These are phyloP conservation scores for Boechera retrofracta DNA, from an alignment of 345 rosid species.

Conservation along the genomic window DNA sequence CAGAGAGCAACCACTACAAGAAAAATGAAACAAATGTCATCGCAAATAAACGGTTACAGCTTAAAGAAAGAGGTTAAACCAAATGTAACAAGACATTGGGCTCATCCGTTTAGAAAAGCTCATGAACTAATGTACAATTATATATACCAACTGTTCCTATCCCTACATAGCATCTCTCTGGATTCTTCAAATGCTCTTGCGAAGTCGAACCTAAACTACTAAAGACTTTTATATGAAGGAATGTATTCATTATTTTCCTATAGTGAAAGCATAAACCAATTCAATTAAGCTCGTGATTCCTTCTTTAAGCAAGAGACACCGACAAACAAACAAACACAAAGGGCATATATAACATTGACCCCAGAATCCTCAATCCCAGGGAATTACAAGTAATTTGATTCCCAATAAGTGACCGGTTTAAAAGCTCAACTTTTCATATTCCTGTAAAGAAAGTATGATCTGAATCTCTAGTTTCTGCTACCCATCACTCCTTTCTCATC, in stretches of 20 bases:
- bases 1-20: constrained; percentile 88
- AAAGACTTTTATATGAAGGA: not conserved
- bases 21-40: constrained; percentile 5
- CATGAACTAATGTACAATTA: not conserved
- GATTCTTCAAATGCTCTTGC: not conserved
- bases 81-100: not conserved
- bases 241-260: not conserved
- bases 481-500: not conserved
- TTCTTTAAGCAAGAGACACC: not conserved
- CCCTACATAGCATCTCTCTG: not conserved
- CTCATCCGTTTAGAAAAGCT: not conserved
- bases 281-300: not conserved
- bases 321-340: constrained; percentile 1
- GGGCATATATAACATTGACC: not conserved
- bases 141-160: constrained; percentile 6
- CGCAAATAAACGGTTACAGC: constrained; percentile 8
- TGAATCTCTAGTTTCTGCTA: too few species aligned
- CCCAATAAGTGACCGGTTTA: too few species aligned
- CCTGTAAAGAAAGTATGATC: too few species aligned
- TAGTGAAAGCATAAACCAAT: not conserved
- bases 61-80: not conserved
- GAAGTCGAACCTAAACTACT: constrained; percentile 1
- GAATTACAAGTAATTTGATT: not conserved
- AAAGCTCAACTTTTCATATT: too few species aligned
- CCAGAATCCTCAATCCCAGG: not conserved